Conservation (phyloP, 352 stramenopile genomes). For the Proteromonas lacertae region DNA sequence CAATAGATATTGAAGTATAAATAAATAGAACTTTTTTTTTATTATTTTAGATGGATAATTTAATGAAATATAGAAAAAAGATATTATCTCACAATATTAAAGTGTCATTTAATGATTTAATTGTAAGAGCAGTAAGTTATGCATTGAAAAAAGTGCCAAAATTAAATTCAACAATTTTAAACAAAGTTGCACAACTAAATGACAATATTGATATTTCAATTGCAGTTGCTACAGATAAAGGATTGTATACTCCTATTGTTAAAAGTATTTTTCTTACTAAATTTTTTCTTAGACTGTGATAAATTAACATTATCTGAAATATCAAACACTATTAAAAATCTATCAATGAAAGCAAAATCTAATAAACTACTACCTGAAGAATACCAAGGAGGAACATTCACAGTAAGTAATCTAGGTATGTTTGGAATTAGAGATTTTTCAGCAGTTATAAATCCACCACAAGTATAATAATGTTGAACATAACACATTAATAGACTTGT, state of each 20-base stretch:
- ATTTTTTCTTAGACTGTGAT: slow-evolving; percentile 61
- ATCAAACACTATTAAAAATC: slow-evolving; percentile 70
- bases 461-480: too few relatives aligned
- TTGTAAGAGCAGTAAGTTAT: slow-evolving; percentile 81
- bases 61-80: too few relatives aligned
- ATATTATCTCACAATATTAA: too few relatives aligned
- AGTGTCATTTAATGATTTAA: slow-evolving; percentile 92
- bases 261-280: too few relatives aligned
- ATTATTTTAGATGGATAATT: too few relatives aligned
- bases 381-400: slow-evolving; percentile 94
- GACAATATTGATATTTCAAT: slow-evolving; percentile 76
- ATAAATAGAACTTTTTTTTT: too few relatives aligned
- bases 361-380: slow-evolving; percentile 93
- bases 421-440: slow-evolving; percentile 92
- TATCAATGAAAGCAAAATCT: slow-evolving; percentile 60
- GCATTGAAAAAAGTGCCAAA: slow-evolving; percentile 80
- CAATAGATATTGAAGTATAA: slow-evolving; percentile 70
- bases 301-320: slow-evolving; percentile 60
- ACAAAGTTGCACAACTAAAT: slow-evolving; percentile 44
- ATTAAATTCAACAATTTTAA: too few relatives aligned
- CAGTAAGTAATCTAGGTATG: slow-evolving; percentile 90
- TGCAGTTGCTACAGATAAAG: slow-evolving; percentile 72
- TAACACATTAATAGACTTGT: too few relatives aligned
- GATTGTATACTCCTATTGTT: too few relatives aligned
- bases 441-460: slow-evolving; percentile 88